These are phyloP conservation scores for Suhomyces vadensis DNA, from an alignment of 805 yeast species.

Conservation along the genomic window DNA sequence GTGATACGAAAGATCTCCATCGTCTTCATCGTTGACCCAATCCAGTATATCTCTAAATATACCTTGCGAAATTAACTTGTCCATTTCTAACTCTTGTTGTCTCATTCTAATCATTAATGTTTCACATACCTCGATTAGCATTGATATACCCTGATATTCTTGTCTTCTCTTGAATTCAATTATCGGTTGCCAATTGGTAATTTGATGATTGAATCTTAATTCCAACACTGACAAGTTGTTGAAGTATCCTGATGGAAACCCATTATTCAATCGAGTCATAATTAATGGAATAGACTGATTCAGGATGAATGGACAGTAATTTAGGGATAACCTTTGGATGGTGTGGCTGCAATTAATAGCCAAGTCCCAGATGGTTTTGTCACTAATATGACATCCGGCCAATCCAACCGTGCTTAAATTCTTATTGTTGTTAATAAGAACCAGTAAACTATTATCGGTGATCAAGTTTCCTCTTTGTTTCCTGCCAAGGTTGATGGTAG, in stretches of 20 bases:
- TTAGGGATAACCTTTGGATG: conserved; percentile 69
- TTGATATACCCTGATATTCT: conserved; percentile 43
- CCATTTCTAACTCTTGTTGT: conserved; percentile 60
- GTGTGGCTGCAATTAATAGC: conserved; percentile 51
- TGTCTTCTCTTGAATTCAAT: conserved; percentile 66
- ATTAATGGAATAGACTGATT: conserved; percentile 58
- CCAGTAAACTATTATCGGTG: conserved; percentile 66
- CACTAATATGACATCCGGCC: conserved; percentile 85
- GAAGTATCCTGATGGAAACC: conserved; percentile 45
- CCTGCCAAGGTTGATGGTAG: conserved; percentile 75
- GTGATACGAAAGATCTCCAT: conserved; percentile 34
- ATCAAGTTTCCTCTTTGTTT: conserved; percentile 65
- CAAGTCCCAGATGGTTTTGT: conserved; percentile 77
- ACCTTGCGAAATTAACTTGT: conserved; percentile 52
- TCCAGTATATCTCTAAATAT: conserved; percentile 62
- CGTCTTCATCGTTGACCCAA: conserved; percentile 58
- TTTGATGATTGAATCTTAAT: conserved; percentile 58
- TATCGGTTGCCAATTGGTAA: conserved; percentile 62
- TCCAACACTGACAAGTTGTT: conserved; percentile 69
- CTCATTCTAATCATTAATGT: conserved; percentile 57
- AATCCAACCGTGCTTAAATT: conserved; percentile 71
- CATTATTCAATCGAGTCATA: conserved; percentile 29
- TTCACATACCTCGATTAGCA: conserved; percentile 81
- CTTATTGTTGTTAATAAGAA: conserved; percentile 54
- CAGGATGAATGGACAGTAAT: conserved; percentile 64